Base-by-base conservation (phyloP, 169 alveolate species). In the Eimeria acervulina region DNA sequence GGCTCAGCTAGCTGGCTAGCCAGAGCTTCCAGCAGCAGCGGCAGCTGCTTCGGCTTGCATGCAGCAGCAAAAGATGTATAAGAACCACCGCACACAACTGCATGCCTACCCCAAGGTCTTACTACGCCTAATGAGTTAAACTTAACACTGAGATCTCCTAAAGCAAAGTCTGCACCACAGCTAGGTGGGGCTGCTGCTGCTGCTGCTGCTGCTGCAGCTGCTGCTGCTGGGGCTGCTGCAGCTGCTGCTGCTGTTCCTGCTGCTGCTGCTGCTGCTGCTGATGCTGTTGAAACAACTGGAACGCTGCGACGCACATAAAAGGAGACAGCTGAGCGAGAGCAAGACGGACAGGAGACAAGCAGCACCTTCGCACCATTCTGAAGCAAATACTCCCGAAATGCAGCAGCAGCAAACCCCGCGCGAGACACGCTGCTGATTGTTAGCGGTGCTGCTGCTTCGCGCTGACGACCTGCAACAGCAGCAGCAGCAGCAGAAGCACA, bases 401-500 rank as follows among this genome's bases (percentile, higher is more conserved):
- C 12, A 36, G 47, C 55, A 23, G 88, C 88, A 33, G 61, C 59
- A 76, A 44, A 40, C 6, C 59, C 63, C 1, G 88, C 2, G 3
- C 38, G 21, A 28, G 88, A 31, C 19, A 76, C 88, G 10, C 88
- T 44, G 4, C 26, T 1, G 1, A 76, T 2, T 3, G 88, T 10
- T 33, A 38, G 28, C 26, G 61, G 59, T 2, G 6, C 28, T 4
- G 23, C 59, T 36, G 10, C 26, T 10, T 76, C 88, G 31, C 88
- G 55, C 61, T 76, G 88, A 31, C 55, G 59, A 26, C 88, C 88
- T 76, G 88, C 61, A 76, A 61, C 88, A 70, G 19, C 76, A 15
- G 28, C 76, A 66, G 76, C 28, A 66, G 76, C 76, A 66, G 76
- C 76, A 66, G 7, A 5, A 66, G 12, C 55, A 12, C 55, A 7